Evolutionary conservation across 148 eudicot species (phyloP).

Genomic region (Oxyria digyna): DNA sequence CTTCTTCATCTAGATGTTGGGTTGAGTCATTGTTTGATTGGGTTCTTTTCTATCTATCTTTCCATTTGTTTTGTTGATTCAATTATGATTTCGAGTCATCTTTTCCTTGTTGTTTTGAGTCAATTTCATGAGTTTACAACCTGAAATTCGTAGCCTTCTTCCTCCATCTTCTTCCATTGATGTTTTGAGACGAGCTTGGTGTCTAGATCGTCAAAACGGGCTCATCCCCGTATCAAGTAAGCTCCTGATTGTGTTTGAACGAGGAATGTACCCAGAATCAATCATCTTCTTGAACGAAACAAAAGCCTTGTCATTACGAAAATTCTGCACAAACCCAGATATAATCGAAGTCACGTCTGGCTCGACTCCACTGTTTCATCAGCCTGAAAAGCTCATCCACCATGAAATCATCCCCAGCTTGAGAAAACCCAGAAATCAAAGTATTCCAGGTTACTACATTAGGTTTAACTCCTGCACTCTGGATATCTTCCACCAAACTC

Average conservation of each 20-base stretch:
- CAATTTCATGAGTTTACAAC: no score
- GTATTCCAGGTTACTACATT: constrained; percentile 78
- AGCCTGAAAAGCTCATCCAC: constrained; percentile 38
- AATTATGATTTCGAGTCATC: no score
- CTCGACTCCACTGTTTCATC: constrained; percentile 47
- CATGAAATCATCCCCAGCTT: constrained; percentile 41
- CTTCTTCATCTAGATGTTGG: no score
- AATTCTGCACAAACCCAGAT: constrained; percentile 59
- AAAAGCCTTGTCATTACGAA: constrained; percentile 41
- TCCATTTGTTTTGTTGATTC: no score
- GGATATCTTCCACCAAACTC: constrained; percentile 35
- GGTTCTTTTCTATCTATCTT: no score
- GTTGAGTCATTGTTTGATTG: no score
- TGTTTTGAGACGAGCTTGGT: no score
- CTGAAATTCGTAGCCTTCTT: no score
- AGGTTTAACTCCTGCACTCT: constrained; percentile 31
- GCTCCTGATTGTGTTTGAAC: constrained; percentile 51
- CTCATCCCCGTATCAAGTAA: no score
- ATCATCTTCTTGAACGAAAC: constrained; percentile 47
- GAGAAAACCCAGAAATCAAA: constrained; percentile 50
- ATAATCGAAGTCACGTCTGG: constrained; percentile 77
- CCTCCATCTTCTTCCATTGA: no score
- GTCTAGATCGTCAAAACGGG: no score
- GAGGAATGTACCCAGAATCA: constrained; percentile 34
- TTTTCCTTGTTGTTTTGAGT: no score